Evolutionary conservation across 2,329 filamentous ascomycete genomes (phyloP), one percentile per base, ranked within the genome.

Genomic region (Trichoderma polysporum): DNA sequence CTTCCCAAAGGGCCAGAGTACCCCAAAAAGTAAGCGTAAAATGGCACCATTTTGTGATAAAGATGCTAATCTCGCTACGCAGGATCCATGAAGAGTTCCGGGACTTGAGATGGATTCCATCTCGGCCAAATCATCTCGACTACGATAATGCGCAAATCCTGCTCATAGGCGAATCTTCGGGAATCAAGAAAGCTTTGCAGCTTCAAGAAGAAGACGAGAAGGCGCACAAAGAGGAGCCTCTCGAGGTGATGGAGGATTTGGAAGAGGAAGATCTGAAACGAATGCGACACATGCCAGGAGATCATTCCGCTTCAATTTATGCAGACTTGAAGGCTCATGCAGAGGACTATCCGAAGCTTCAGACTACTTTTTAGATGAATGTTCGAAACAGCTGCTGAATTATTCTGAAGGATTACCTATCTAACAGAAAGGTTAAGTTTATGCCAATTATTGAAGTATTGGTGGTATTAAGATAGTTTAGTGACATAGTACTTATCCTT

Each of bases 71-170:
- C 9, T 45, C 7, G 12, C 12, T 4, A 63, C 73, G 19, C 65
- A 90, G 89, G 41, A 81, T 95, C 25, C 82, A 88, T 33, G 85
- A 92, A 2, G 90, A 91, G 68, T 97, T 97, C 73, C 81, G 84
- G 17, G 84, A 86, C 7, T 82, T 91, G 2, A 88, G 91, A 52
- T 97, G 93, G 93, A 83, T 88, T 66, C 88, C 91, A 0, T 83
- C 91, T 0, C 83, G 89, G 70, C 91, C 93, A 0, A 86, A 90
- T 67, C 88, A 93, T 71, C 82, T 97, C 3, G 85, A 94, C 72
- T 92, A 91, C 74, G 84, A 84, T 37, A 91, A 92, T 70, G 86
- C 90, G 0, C 92, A 97, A 74, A 84, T 97, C 63, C 79, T 97
- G 10, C 83, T 97, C 66, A 89, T 97, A 52, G 93, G 93, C 7